Evolutionary conservation across 2,329 filamentous ascomycete species (phyloP), one percentile per base, ranked within the genome.

Genomic region (Diaporthe caulivora): DNA sequence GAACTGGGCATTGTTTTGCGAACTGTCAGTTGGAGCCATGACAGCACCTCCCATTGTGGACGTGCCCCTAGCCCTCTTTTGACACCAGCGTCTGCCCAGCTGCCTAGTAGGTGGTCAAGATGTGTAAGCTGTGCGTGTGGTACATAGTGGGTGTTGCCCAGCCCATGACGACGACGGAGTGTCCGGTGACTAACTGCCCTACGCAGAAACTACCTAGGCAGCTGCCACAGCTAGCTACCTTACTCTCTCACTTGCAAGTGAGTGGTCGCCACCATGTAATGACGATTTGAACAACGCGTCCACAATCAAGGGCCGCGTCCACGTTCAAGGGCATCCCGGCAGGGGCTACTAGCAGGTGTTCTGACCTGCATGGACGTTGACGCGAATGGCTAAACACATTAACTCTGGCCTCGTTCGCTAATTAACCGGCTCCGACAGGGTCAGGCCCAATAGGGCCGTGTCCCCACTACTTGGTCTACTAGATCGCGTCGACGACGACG

Each of bases 1-100:
- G 60, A 51, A 40, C 62, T 67, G 47, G 62, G 62, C 62, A 67
- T 67, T 67, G 62, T 67, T 67, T 67, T 67, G 62, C 62, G 47
- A 67, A 53, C 62, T 49, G 47, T 53, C 44, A 53, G 26, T 53
- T 40, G 47, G 44, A 6, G 37, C 47, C 42, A 67, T 40, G 31
- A 53, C 47, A 53, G 60, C 60, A 51, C 60, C 21, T 65, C 44
- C 29, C 62, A 37, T 18, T 18, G 44, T 51, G 44, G 62, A 51
- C 24, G 31, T 51, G 60, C 5, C 29, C 29, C 60, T 65, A 65
- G 60, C 13, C 60, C 7, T 29, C 21, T 49, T 65, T 51, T 29
- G 60, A 65, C 60, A n/a, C 26, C 21, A 51, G 44, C 21, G n/a
- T 17, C 62, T 67, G 62, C 60, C 60, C 31, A 67, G 62, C 44